Evolutionary conservation across 2,329 filamentous ascomycete species (phyloP).

Genomic region (Paecilomyces formosus): DNA sequence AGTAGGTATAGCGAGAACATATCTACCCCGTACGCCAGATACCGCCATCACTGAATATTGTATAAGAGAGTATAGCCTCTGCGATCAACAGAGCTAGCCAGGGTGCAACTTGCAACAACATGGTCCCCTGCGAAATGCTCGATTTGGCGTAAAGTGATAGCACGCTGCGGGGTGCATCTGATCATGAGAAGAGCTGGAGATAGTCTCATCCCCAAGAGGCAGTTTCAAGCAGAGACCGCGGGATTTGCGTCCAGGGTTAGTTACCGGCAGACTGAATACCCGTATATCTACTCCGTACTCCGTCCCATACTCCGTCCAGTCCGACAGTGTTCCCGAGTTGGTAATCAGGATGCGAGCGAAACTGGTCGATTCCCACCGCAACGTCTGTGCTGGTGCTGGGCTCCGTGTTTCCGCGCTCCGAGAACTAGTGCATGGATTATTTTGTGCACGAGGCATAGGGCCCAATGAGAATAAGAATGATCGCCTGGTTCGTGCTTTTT

Average conservation of each 20-base stretch:
- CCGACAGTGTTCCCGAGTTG: too few relatives aligned
- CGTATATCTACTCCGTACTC: too few relatives aligned
- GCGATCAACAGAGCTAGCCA: too few relatives aligned
- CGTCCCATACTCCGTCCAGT: too few relatives aligned
- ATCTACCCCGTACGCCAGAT: too few relatives aligned
- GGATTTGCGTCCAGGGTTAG: background rate
- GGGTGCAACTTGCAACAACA: background rate
- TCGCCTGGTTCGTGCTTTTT: background rate
- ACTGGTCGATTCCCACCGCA: too few relatives aligned
- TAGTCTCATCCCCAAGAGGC: background rate
- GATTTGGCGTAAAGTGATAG: background rate
- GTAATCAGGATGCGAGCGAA: too few relatives aligned
- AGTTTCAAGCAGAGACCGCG: background rate
- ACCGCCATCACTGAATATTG: too few relatives aligned
- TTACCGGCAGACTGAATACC: too few relatives aligned
- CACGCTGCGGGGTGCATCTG: background rate
- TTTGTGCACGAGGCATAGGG: background rate
- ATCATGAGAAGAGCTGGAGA: background rate
- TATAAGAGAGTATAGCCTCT: too few relatives aligned
- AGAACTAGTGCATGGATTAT: background rate
- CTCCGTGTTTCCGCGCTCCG: background rate
- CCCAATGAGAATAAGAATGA: background rate
- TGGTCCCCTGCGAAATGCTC: background rate
- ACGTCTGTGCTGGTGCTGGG: background rate
- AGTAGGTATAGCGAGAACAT: too few relatives aligned